Conservation (phyloP, 2,329 filamentous ascomycete species). For the Cladosporium sp. region DNA sequence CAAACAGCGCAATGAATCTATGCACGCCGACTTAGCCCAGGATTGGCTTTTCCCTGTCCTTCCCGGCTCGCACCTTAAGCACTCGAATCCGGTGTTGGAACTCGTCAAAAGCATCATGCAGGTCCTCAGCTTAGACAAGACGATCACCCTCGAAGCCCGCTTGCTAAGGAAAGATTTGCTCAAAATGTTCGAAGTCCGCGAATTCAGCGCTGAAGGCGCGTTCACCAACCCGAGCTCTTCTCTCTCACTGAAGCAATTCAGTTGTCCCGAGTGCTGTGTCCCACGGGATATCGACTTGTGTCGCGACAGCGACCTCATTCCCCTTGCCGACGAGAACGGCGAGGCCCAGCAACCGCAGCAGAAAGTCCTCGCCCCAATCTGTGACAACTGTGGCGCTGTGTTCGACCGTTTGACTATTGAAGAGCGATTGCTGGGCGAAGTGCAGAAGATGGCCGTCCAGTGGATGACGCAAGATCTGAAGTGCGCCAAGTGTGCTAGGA, state of each 20-base stretch:
- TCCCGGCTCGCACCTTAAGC: constrained; percentile 64
- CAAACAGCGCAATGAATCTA: constrained; percentile 80
- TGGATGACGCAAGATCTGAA: constrained; percentile 91
- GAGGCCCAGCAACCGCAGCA: background rate
- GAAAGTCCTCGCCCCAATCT: constrained; percentile 40
- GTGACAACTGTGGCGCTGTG: constrained; percentile 68
- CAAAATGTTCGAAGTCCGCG: constrained; percentile 84
- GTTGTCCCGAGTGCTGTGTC: constrained; percentile 87
- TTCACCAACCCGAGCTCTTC: constrained; percentile 81
- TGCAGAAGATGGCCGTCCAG: constrained; percentile 69
- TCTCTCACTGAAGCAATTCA: constrained; percentile 69
- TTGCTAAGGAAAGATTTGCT: constrained; percentile 85
- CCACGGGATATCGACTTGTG: constrained; percentile 87
- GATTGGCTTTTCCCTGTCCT: constrained; percentile 84
- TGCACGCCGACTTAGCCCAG: constrained; percentile 79
- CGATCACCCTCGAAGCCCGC: constrained; percentile 81
- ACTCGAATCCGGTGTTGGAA: constrained; percentile 75
- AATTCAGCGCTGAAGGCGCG: constrained; percentile 83
- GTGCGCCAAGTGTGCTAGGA: constrained; percentile 63
- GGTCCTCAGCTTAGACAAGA: constrained; percentile 83
- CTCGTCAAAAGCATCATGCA: constrained; percentile 92
- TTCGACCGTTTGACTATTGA: constrained; percentile 79
- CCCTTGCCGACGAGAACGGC: constrained; percentile 28
- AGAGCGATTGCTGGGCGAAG: constrained; percentile 71
- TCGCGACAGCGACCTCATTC: constrained; percentile 76